These are phyloP conservation scores for Russula sp. DNA, from an alignment of 768 basidiomycete species.

Conservation along the genomic window DNA sequence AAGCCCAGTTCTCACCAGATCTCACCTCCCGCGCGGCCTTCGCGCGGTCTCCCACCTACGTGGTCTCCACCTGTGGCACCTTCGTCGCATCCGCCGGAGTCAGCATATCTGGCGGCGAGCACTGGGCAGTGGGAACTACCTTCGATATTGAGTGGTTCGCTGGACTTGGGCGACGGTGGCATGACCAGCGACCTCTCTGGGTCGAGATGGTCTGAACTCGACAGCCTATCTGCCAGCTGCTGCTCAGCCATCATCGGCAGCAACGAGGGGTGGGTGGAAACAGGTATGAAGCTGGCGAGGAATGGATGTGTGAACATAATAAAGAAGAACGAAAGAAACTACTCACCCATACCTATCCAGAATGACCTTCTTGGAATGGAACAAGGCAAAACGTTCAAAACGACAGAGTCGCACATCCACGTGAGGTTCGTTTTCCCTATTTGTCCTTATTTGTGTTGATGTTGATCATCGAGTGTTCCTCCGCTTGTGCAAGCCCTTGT, in stretches of 20 bases:
- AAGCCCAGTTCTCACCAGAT: slow-evolving; percentile 28
- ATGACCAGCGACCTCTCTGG: slow-evolving; percentile 42
- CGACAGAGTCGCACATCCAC: too few relatives aligned
- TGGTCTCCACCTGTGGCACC: slow-evolving; percentile 24
- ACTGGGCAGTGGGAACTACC: slow-evolving; percentile 56
- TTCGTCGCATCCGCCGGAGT: slow-evolving; percentile 20
- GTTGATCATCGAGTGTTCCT: too few relatives aligned
- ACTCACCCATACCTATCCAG: too few relatives aligned
- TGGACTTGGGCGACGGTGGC: slow-evolving; percentile 42
- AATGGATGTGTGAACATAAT: too few relatives aligned
- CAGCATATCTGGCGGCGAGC: slow-evolving; percentile 34
- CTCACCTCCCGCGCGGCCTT: slow-evolving; percentile 45
- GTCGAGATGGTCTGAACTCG: slow-evolving; percentile 55
- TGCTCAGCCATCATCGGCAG: slow-evolving; percentile 24
- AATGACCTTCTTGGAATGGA: too few relatives aligned
- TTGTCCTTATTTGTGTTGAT: too few relatives aligned
- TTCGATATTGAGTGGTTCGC: slow-evolving; percentile 44
- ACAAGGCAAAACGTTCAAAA: too few relatives aligned
- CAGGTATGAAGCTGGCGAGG: too few relatives aligned
- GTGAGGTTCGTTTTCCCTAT: too few relatives aligned
- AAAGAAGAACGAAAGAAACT: too few relatives aligned
- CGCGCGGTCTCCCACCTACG: slow-evolving; percentile 31
- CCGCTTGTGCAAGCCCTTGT: too few relatives aligned
- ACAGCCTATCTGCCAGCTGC: slow-evolving; percentile 29
- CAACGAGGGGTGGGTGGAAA: too few relatives aligned